Base-by-base conservation (phyloP, 352 stramenopile genomes). In the Pythium chondricola region DNA sequence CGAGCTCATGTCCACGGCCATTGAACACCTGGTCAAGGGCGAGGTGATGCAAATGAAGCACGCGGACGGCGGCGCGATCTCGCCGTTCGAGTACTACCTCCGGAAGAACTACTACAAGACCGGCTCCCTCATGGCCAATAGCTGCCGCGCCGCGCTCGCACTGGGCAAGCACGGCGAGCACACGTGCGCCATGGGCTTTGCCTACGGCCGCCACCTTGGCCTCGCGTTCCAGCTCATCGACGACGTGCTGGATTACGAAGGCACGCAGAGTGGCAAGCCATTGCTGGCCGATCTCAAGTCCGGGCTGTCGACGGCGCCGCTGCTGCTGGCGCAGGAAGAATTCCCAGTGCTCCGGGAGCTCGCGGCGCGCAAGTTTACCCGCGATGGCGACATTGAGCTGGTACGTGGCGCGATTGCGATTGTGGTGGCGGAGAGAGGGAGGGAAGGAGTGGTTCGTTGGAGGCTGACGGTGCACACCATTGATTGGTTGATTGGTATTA, bases 91-190 rank as follows among this genome's bases (percentile, higher is more conserved):
- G 71, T 95, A 93, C 51, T 99, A 99, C 63, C 66, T 99, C 27
- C 83, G 83, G 32, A 99, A 99, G 67, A 99, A 98, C 70, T 99
- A 97, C 71, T 99, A 98, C 80, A 99, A 99, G 74, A 99, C 97
- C 10, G 95, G 83, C 26, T 98, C 88, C 63, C 89, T 99, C 64
- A 99, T 99, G 94, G 93, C 96, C 26, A 98, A 99, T 67, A 97
- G 86, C 29, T 98, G 95, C 69, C 85, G 88, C 58, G 95, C 92
- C 41, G 84, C 93, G 11, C 85, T 97, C 18, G 74, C 98, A 35
- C 80, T 99, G 20, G 93, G 85, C 24, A 91, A 94, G 40, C 91
- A 98, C 69, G 79, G 85, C 31, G 49, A 81, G 20, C 68, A 76
- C 62, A 70, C 85, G 56, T 69, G 84, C 82, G 54, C 86, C 56